Evolutionary conservation across 169 alveolate genomes (phyloP).

Genomic region (Cardiosporidium cionae): DNA sequence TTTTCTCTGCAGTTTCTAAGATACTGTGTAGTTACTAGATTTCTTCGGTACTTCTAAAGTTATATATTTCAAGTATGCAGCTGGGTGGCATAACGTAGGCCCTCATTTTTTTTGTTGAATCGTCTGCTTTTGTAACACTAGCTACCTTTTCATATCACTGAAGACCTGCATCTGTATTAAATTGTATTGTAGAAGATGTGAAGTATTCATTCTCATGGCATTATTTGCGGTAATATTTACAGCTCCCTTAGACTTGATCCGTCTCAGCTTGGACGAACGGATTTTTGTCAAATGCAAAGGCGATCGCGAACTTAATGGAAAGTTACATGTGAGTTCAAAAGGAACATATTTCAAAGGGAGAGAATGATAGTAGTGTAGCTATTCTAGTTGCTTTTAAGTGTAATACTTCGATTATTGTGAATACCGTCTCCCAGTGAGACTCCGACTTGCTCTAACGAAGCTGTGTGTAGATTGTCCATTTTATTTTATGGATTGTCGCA

Average conservation of each 20-base stretch:
- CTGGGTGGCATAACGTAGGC: too few species aligned
- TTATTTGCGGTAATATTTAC: neutral
- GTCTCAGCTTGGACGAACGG: conserved; percentile 73
- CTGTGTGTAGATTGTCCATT: neutral
- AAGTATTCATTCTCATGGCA: too few species aligned
- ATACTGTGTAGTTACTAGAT: too few species aligned
- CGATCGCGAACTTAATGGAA: conserved; percentile 78
- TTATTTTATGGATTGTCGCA: neutral
- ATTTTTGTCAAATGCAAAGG: conserved; percentile 78
- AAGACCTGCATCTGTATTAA: too few species aligned
- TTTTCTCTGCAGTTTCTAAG: too few species aligned
- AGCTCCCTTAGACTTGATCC: conserved; percentile 81
- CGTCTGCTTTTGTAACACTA: too few species aligned
- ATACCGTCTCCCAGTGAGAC: neutral
- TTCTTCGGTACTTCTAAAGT: too few species aligned
- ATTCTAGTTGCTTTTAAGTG: neutral
- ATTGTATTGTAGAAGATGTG: too few species aligned
- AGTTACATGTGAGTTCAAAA: conserved; percentile 55
- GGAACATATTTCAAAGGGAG: neutral
- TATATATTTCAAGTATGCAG: too few species aligned
- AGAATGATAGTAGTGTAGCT: neutral
- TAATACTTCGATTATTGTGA: neutral
- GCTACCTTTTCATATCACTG: too few species aligned
- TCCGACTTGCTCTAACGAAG: neutral
- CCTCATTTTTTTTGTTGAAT: too few species aligned